These are phyloP conservation scores for Geotrichum candidum DNA, from an alignment of 1,139 yeast genomes.

Conservation along the genomic window DNA sequence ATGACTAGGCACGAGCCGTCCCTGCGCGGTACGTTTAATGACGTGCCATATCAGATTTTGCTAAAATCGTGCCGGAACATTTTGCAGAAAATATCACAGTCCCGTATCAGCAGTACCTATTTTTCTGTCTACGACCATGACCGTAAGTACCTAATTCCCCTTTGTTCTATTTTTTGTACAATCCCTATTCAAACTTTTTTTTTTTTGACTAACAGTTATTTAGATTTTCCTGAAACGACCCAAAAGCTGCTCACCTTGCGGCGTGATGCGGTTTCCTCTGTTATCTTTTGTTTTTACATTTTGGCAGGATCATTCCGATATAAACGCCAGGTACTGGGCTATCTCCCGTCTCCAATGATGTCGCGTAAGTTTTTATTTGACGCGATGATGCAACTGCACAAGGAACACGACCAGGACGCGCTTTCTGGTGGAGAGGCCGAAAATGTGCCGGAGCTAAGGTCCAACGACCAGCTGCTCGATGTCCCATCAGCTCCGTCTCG, in stretches of 20 bases:
- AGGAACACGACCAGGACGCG: slow-evolving; percentile 17
- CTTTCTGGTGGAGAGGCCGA: background rate
- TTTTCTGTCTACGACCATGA: slow-evolving; percentile 41
- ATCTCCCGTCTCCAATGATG: slow-evolving; percentile 42
- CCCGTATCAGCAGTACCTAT: slow-evolving; percentile 44
- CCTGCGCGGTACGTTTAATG: slow-evolving; percentile 28
- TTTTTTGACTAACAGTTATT: background rate
- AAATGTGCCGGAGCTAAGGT: slow-evolving; percentile 4
- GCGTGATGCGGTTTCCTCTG: slow-evolving; percentile 45
- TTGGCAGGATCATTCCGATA: slow-evolving; percentile 41
- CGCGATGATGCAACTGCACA: slow-evolving; percentile 35
- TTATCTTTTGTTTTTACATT: slow-evolving; percentile 40
- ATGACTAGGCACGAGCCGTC: slow-evolving; percentile 40
- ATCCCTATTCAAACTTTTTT: background rate
- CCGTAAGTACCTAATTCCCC: background rate
- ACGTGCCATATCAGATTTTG: slow-evolving; percentile 28
- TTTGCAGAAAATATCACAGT: slow-evolving; percentile 42
- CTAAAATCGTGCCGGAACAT: slow-evolving; percentile 39
- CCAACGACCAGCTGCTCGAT: background rate
- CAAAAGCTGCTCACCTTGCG: slow-evolving; percentile 40
- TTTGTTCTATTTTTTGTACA: background rate
- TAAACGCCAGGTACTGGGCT: slow-evolving; percentile 38
- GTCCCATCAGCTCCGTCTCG: background rate
- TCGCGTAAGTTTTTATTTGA: slow-evolving; percentile 43
- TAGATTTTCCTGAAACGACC: slow-evolving; percentile 35